phyloP scores from a whole-genome alignment of 345 rosid species.

The Ceriops decandra region DNA sequence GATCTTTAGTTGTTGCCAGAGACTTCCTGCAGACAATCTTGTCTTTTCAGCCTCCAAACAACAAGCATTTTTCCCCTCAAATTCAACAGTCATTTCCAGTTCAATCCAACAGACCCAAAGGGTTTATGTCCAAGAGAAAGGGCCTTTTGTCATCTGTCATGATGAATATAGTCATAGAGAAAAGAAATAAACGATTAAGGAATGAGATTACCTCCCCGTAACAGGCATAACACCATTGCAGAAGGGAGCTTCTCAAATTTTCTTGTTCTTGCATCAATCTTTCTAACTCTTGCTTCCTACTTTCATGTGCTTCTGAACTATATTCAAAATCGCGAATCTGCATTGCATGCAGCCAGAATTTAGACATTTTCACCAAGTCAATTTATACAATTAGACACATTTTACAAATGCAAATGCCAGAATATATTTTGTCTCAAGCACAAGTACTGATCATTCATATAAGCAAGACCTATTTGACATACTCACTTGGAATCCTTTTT shows the following conservation, averaged over 20 bases:
- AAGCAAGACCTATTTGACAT: background rate
- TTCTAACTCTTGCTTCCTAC: conserved; percentile 78
- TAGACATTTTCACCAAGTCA: background rate
- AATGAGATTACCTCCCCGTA: conserved; percentile 79
- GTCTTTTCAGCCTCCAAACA: background rate
- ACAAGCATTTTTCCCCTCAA: background rate
- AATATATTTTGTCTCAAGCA: background rate
- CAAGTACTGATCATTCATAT: background rate
- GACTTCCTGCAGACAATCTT: background rate
- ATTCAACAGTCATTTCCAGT: background rate
- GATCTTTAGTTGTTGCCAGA: background rate
- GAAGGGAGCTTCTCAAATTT: conserved; percentile 75
- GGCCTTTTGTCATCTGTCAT: background rate
- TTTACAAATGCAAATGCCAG: no score
- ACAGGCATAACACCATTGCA: conserved; percentile 97
- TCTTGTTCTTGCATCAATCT: conserved; percentile 75
- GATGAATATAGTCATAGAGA: background rate
- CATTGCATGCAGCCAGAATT: conserved; percentile 13
- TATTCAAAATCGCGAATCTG: conserved; percentile 95
- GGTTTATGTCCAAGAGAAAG: background rate
- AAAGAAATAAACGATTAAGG: background rate
- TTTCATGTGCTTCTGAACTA: conserved; percentile 83
- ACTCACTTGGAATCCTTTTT: conserved; percentile 94
- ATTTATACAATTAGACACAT: no score
- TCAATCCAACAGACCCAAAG: background rate